Conservation (phyloP, 2,329 filamentous ascomycete genomes). For the Magnaporthiopsis incrustans region DNA sequence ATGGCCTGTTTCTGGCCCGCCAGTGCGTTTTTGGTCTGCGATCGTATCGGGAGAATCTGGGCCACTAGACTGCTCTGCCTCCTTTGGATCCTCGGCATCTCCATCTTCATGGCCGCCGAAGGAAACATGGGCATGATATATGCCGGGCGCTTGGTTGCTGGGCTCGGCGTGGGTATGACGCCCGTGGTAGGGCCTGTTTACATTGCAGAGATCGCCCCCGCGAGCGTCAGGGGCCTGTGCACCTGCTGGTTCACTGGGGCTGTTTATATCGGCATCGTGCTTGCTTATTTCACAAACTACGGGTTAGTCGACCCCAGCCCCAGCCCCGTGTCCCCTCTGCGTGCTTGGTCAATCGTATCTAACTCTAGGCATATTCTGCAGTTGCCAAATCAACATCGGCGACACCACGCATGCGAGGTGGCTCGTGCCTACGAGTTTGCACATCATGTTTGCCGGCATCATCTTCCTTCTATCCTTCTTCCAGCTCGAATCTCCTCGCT, state of each 20-base stretch:
- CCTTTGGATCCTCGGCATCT: conserved; percentile 30
- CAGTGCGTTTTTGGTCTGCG: conserved; percentile 27
- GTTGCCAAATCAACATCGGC: conserved; percentile 37
- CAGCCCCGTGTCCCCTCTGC: neutral
- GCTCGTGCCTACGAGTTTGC: conserved; percentile 61
- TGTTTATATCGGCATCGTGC: conserved; percentile 70
- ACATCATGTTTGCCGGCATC: conserved; percentile 68
- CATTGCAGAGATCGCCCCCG: conserved; percentile 64
- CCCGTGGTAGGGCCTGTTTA: conserved; percentile 64
- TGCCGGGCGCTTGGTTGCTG: conserved; percentile 58
- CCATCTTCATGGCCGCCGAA: conserved; percentile 22
- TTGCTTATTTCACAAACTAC: conserved; percentile 71
- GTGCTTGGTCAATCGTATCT: no score
- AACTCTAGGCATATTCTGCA: neutral
- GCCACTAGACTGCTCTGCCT: conserved; percentile 32
- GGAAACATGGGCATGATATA: conserved; percentile 47
- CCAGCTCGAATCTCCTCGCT: conserved; percentile 63
- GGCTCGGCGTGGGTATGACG: conserved; percentile 58
- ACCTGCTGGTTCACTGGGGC: conserved; percentile 63
- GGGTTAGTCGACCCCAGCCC: conserved; percentile 24
- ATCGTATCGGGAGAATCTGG: conserved; percentile 35
- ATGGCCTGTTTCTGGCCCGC: neutral
- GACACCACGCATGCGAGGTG: conserved; percentile 40
- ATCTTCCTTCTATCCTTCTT: conserved; percentile 64
- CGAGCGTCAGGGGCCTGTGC: conserved; percentile 63